Percentiles rank a stretch among this genome's conserved stretches.
Conservation (phyloP, 139 green algal species). For the Chlorella ohadii region DNA sequence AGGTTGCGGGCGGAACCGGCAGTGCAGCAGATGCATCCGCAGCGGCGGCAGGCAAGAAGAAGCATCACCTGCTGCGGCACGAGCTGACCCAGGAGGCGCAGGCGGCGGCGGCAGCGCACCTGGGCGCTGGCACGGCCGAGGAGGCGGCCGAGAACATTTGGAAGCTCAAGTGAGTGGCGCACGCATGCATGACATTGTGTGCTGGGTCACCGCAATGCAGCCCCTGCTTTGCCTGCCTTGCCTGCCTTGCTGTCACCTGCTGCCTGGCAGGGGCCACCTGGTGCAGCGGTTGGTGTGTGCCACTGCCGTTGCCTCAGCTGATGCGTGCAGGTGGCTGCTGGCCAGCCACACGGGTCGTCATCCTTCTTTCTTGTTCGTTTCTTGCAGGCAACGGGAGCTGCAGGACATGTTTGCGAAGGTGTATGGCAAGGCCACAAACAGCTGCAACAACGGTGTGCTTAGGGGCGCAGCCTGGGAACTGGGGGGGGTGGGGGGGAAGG, state of each 20-base stretch:
- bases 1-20: background rate
- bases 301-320: too few relatives aligned
- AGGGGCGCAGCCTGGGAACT: background rate
- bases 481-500: too few relatives aligned
- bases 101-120: background rate
- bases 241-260: too few relatives aligned
- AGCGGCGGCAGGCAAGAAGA: background rate
- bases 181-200: too few relatives aligned
- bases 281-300: too few relatives aligned
- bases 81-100: slow-evolving; percentile 23
- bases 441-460: slow-evolving; percentile 31
- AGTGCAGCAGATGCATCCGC: too few relatives aligned
- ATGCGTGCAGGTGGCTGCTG: too few relatives aligned
- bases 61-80: slow-evolving; percentile 26
- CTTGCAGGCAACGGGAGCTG: slow-evolving; percentile 31
- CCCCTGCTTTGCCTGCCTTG: too few relatives aligned
- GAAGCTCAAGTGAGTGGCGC: slow-evolving; percentile 11
- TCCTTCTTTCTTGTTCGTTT: background rate
- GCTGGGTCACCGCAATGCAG: too few relatives aligned
- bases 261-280: too few relatives aligned
- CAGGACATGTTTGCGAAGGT: slow-evolving; percentile 10
- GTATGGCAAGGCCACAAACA: slow-evolving; percentile 3
- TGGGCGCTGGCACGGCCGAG: slow-evolving; percentile 2
- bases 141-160: slow-evolving; percentile 17
- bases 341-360: too few relatives aligned